Percentiles rank a stretch among this genome's conserved stretches.
Evolutionary conservation across 106 monocot genomes (phyloP).

Genomic region (Apostasia shenzhenica): DNA sequence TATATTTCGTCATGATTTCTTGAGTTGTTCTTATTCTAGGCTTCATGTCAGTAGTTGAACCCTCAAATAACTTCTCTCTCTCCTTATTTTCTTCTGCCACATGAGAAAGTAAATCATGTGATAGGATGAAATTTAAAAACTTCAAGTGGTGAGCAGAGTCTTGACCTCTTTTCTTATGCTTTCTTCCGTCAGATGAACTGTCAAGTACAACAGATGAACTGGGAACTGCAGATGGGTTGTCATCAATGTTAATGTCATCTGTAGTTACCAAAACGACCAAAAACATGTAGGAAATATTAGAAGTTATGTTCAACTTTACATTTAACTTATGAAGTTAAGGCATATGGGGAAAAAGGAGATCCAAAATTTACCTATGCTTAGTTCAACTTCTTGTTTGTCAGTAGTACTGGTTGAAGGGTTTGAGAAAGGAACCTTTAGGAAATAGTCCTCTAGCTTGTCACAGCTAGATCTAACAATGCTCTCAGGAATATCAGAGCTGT

Average conservation of each 20-base stretch:
- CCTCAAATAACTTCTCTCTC: conserved; percentile 72
- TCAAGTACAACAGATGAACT: conserved; percentile 23
- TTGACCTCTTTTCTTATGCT: conserved; percentile 27
- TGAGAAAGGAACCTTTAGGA: conserved; percentile 51
- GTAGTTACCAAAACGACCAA: conserved; percentile 15
- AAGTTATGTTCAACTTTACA: too few relatives aligned
- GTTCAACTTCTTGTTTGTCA: conserved; percentile 30
- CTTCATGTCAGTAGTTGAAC: conserved; percentile 41
- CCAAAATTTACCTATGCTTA: conserved; percentile 56
- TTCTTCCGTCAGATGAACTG: conserved; percentile 10
- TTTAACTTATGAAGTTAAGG: too few relatives aligned
- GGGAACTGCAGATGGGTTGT: conserved; percentile 28
- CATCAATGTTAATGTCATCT: conserved; percentile 96
- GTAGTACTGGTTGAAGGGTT: background rate
- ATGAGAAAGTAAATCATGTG: background rate
- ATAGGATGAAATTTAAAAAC: background rate
- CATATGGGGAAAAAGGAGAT: conserved; percentile 1
- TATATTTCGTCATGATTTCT: conserved; percentile 88
- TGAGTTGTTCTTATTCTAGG: conserved; percentile 74
- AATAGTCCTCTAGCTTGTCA: conserved; percentile 50
- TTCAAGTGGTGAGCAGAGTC: background rate
- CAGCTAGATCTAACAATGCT: conserved; percentile 7
- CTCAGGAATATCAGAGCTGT: conserved; percentile 18
- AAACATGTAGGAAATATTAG: too few relatives aligned
- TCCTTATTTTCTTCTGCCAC: conserved; percentile 38